Base-by-base conservation (phyloP, 768 basidiomycete genomes). In the Crassisporium funariophilum region DNA sequence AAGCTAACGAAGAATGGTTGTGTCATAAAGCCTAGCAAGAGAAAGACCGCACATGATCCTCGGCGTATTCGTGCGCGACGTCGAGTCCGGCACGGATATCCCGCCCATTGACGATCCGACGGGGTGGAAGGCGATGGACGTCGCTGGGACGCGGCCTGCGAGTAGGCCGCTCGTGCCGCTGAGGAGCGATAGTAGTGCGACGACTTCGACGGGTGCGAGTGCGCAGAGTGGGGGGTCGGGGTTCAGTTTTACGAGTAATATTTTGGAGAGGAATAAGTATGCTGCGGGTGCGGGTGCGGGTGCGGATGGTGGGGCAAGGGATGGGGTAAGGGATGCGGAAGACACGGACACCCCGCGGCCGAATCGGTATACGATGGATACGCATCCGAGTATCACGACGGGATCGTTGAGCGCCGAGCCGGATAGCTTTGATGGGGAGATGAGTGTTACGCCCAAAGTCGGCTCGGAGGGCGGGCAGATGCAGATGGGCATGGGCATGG, bases 1-100 rank as follows among this genome's bases (percentile, higher is more conserved):
- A 31, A 31, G 29, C 29, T 34, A n/a, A 19, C 23, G 12, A n/a
- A 12, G 25, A 29, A 22, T 41, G 2, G 23, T 7, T 9, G 31
- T 22, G 7, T 42, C 23, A n/a, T 6, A 8, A 43, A 76, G 75
- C 3, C 61, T 95, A 13, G 92, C 95, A 0, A 64, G 70, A 13
- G 84, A 90, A 46, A 73, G 83, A 9, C 82, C 86, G 0, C 54
- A 70, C 4, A 88, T 90, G 58, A 76, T 98, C 27, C 68, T 85
- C 4, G 91, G 75, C 3, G 81, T 98, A 25, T 91, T 91, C 67
- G 82, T 98, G 34, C 79, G 95, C 16, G 89, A 95, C 56, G 88
- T 85, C 11, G 72, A 74, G 35, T 53, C 64, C 3, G 61, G 55
- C 10, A 68, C 57, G 12, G 55, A 55, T 3, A 55, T 55, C 1